Evolutionary conservation across 805 yeast genomes (phyloP).

Genomic region (Brettanomyces nanus): DNA sequence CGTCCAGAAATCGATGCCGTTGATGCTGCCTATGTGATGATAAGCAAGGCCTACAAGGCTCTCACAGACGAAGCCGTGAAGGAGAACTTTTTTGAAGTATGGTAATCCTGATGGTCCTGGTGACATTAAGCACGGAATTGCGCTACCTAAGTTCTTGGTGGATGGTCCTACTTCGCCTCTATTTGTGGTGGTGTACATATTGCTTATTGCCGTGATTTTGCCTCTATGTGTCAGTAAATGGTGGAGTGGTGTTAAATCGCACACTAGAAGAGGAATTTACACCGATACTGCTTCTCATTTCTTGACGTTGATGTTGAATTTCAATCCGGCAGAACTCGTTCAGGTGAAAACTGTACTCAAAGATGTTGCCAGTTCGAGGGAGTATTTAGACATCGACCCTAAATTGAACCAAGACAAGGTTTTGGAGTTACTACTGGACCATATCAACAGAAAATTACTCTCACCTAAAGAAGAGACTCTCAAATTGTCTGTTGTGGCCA

Average conservation of each 20-base stretch:
- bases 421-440: constrained; percentile 42
- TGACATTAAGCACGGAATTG: constrained; percentile 85
- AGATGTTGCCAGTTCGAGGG: constrained; percentile 60
- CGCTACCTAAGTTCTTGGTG: constrained; percentile 83
- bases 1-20: constrained; percentile 46
- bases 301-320: constrained; percentile 64
- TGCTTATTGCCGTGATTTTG: constrained; percentile 66
- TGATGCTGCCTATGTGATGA: constrained; percentile 72
- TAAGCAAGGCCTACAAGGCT: constrained; percentile 90
- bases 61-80: constrained; percentile 82
- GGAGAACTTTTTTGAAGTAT: constrained; percentile 72
- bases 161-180: constrained; percentile 71
- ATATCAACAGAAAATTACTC: constrained; percentile 44
- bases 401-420: constrained; percentile 39
- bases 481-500: constrained; percentile 50
- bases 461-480: constrained; percentile 29
- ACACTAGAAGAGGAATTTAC: constrained; percentile 77
- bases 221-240: constrained; percentile 79
- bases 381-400: constrained; percentile 40
- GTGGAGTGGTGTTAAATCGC: constrained; percentile 81
- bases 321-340: constrained; percentile 59
- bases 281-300: constrained; percentile 76
- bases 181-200: constrained; percentile 53
- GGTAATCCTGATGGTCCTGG: constrained; percentile 99
- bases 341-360: constrained; percentile 49